Base-by-base conservation (phyloP, 2,329 filamentous ascomycete genomes). In the Phoma herbarum region DNA sequence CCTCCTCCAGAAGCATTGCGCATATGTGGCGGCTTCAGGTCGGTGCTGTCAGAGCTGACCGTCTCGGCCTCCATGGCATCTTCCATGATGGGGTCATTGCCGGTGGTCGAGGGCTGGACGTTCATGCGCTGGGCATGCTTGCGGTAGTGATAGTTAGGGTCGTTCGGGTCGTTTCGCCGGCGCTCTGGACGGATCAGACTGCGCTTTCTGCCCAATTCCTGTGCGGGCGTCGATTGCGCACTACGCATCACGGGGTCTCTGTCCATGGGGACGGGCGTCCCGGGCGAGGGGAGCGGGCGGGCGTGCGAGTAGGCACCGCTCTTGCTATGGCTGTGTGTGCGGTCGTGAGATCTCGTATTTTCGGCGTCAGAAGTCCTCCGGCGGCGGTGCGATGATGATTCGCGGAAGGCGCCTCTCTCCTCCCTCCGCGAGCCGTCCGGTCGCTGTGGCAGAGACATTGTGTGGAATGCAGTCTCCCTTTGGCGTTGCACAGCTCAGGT, bases 121-220 rank as follows among this genome's bases (percentile, higher is more conserved):
- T 89, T 85, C 93, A 99, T 97, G 64, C 94, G 91, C 70, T 93
- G 91, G 10, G 96, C 93, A 85, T 97, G 93, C 76, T 96, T 91
- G 67, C 92, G 88, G 78, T 99, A 99, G 79, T 97, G 86, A 74
- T 97, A 99, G 77, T 98, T 96, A 14, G 93, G 93, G 75, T 98
- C 93, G 68, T 93, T 90, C 64, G 85, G 88, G 68, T 93, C 90
- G 67, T 96, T 92, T 67, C 90, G 87, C 71, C 90, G 90, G 65
- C 95, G 87, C 79, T 99, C 95, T 0, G 95, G 95, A 61, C 91
- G 86, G 73, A 99, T 89, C 63, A 99, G 82, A 77, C 92, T 97
- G 75, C 90, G 88, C 79, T 98, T 98, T 68, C 93, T 88, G 60
- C 79, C 77, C 57, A 88, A 67, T 16, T 87, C 86, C 18, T 73